Conservation (phyloP, 1,284 basidiomycete species). For the Melampsora larici-populina region DNA sequence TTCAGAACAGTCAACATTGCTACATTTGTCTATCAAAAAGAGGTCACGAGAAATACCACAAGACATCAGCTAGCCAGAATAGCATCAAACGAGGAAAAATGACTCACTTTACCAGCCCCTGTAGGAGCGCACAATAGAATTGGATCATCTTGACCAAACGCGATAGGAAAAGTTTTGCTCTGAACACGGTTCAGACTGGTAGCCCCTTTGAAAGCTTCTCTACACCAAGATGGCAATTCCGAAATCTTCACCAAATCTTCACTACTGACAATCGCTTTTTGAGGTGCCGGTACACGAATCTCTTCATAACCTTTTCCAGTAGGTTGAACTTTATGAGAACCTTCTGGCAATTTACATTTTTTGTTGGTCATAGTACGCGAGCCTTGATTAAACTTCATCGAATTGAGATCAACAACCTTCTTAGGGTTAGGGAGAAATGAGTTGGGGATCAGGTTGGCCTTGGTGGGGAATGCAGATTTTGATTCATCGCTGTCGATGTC, state of each 20-base stretch:
- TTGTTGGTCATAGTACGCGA: slow-evolving; percentile 98
- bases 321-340: slow-evolving; percentile 80
- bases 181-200: slow-evolving; percentile 88
- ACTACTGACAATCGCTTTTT: slow-evolving; percentile 64
- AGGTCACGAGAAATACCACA: not conserved
- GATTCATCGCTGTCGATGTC: slow-evolving; percentile 63
- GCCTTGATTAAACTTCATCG: slow-evolving; percentile 92
- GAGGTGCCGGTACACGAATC: slow-evolving; percentile 93
- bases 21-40: slow-evolving; percentile 72
- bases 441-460: slow-evolving; percentile 82
- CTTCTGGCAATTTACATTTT: slow-evolving; percentile 94
- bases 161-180: slow-evolving; percentile 84
- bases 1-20: slow-evolving; percentile 91
- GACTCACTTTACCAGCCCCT: slow-evolving; percentile 76
- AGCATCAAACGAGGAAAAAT: not conserved
- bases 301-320: slow-evolving; percentile 96
- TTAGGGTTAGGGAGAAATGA: slow-evolving; percentile 77
- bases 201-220: slow-evolving; percentile 70
- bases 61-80: not conserved
- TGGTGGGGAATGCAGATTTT: slow-evolving; percentile 65
- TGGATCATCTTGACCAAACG: slow-evolving; percentile 86
- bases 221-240: slow-evolving; percentile 79
- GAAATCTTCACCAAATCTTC: slow-evolving; percentile 70
- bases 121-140: slow-evolving; percentile 96
- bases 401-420: slow-evolving; percentile 80